Base-by-base conservation (phyloP, 192 early-diverging fungal species). In the Gigaspora rosea region DNA sequence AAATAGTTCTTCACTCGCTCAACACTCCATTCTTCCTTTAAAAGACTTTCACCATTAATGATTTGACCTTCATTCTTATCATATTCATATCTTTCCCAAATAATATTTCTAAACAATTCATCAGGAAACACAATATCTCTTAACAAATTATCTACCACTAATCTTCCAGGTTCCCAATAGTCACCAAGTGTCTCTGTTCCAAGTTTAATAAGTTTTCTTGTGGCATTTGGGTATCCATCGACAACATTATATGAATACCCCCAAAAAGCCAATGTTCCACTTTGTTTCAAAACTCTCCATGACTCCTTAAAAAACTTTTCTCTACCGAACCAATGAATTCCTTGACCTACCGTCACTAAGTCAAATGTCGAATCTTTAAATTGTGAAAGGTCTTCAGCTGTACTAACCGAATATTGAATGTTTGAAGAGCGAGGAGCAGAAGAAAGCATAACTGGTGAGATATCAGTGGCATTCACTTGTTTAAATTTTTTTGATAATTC, bases 251-350 rank as follows among this genome's bases (percentile, higher is more conserved):
- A 84, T 15, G 49, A 49, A 62, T 92, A 92, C 9, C 81, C 82
- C 47, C 85, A 85, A 2, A 87, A 78, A 5, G 86, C 87, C 56
- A 92, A 79, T 0, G 89, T 90, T 10, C 91, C 91, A 1, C 57
- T 70, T n/a, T 87, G 88, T 52, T 88, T 88, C 18, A 92, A 81
- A 8, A 89, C 87, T n/a, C 87, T 85, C 63, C 84, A 82, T 54
- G 82, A 79, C 71, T 89, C 87, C 5, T 83, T 80, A 65, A 86
- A 90, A 76, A 92, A 92, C 13, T 52, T 54, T 20, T 80, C 77
- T 33, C 86, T 81, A 46, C 90, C 82, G 27, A 92, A 86, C 89
- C 89, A 92, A 63, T 89, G 87, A 48, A 84, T 70, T 0, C 85
- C 84, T 27, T 88, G 85, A 1, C 84, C 86, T 1, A 81, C 65